phyloP scores from a whole-genome alignment of 2,329 filamentous ascomycete species.

The Cordyceps farinosa region DNA sequence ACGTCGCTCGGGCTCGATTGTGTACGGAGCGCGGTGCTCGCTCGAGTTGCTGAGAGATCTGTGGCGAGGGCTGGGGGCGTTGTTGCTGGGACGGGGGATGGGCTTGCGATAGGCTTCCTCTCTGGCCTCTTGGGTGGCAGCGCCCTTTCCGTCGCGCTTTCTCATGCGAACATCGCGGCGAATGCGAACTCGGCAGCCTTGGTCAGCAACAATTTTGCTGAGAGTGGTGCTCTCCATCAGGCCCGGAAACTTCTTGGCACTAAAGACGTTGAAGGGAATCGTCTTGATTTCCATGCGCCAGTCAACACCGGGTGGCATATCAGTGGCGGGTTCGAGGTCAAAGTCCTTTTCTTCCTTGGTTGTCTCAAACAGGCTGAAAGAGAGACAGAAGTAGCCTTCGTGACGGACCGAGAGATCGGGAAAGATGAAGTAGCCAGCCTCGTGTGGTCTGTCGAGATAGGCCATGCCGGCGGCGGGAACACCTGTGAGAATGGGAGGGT shows the following conservation, averaged over 20 bases:
- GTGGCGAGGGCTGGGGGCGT: constrained; percentile 40
- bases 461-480: constrained; percentile 95
- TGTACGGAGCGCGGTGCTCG: constrained; percentile 43
- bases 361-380: constrained; percentile 91
- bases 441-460: constrained; percentile 80
- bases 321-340: constrained; percentile 51
- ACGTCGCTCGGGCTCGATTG: constrained; percentile 40
- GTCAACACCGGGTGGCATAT: constrained; percentile 59
- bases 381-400: constrained; percentile 87
- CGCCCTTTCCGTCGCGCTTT: constrained; percentile 69
- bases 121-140: constrained; percentile 60
- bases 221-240: constrained; percentile 83
- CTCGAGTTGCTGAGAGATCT: constrained; percentile 61
- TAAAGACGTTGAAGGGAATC: constrained; percentile 80
- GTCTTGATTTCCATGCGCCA: constrained; percentile 91
- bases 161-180: constrained; percentile 91
- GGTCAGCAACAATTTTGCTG: constrained; percentile 89
- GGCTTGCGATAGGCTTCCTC: constrained; percentile 45
- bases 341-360: constrained; percentile 80
- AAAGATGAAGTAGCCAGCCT: constrained; percentile 92
- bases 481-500: constrained; percentile 83
- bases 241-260: constrained; percentile 97
- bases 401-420: constrained; percentile 94
- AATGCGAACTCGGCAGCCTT: constrained; percentile 94
- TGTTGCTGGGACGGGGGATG: constrained; percentile 29